phyloP scores from a whole-genome alignment of 805 yeast genomes.

The Sungouiozyma intestinalis region DNA sequence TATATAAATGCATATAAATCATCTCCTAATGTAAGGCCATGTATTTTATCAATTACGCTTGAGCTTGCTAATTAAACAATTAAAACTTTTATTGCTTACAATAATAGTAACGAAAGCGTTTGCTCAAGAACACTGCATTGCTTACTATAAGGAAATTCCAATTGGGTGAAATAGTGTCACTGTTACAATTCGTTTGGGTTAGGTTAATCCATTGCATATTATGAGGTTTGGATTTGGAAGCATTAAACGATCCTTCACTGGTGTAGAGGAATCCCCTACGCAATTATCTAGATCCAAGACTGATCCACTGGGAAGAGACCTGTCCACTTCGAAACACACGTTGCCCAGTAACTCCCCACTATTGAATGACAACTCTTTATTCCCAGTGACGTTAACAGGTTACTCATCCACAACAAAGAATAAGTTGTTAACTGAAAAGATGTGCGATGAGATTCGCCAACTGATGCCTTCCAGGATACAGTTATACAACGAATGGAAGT shows the following conservation, averaged over 20 bases:
- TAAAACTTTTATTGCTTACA: too few relatives aligned
- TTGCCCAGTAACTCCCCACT: not conserved
- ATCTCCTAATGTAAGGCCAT: too few relatives aligned
- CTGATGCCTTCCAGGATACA: slow-evolving; percentile 74
- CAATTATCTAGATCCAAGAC: not conserved
- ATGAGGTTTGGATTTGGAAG: not conserved
- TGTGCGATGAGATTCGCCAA: slow-evolving; percentile 66
- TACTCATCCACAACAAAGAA: slow-evolving; percentile 49
- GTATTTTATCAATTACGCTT: too few relatives aligned
- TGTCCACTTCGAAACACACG: not conserved
- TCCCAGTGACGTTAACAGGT: slow-evolving; percentile 50
- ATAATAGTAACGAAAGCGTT: too few relatives aligned
- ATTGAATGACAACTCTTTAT: slow-evolving; percentile 33
- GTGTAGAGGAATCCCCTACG: not conserved
- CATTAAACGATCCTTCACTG: slow-evolving; percentile 1
- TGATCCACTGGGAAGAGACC: not conserved
- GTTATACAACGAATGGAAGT: slow-evolving; percentile 63
- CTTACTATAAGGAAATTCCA: too few relatives aligned
- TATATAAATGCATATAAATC: not conserved
- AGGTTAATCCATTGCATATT: not conserved
- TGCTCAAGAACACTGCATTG: too few relatives aligned
- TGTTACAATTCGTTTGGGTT: not conserved
- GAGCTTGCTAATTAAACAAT: too few relatives aligned
- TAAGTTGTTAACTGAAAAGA: slow-evolving; percentile 43
- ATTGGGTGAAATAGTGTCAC: too few relatives aligned